Evolutionary conservation across 83 land plant genomes (phyloP).

Genomic region (Picea engelmannii): DNA sequence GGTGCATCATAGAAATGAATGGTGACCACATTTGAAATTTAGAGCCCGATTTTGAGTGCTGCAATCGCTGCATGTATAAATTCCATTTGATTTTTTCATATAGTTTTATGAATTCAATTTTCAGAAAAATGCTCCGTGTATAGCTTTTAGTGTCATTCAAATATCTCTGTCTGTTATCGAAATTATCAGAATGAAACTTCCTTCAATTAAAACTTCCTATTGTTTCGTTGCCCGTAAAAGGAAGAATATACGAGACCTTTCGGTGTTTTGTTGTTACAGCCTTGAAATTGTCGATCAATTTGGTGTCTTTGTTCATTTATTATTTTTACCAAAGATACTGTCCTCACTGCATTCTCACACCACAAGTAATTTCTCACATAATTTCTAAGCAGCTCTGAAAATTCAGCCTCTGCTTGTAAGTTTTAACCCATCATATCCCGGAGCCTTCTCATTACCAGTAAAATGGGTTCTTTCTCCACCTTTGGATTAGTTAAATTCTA

Average conservation of each 20-base stretch:
- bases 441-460: background rate
- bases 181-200: background rate
- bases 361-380: background rate
- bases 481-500: background rate
- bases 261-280: background rate
- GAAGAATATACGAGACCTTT: background rate
- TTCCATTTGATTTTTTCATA: constrained; percentile 1
- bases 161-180: background rate
- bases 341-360: background rate
- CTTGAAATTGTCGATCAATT: background rate
- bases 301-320: background rate
- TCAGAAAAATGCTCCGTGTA: background rate
- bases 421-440: background rate
- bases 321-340: background rate
- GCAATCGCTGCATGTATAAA: background rate
- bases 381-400: background rate
- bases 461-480: background rate
- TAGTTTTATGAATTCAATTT: background rate
- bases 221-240: background rate
- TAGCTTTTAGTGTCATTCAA: background rate
- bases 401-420: background rate
- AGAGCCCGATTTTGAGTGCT: background rate
- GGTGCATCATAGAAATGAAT: background rate
- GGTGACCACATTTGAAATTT: background rate
- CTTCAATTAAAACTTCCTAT: background rate